phyloP scores from a whole-genome alignment of 306 rosid genomes.

The Phaseolus lunatus region DNA sequence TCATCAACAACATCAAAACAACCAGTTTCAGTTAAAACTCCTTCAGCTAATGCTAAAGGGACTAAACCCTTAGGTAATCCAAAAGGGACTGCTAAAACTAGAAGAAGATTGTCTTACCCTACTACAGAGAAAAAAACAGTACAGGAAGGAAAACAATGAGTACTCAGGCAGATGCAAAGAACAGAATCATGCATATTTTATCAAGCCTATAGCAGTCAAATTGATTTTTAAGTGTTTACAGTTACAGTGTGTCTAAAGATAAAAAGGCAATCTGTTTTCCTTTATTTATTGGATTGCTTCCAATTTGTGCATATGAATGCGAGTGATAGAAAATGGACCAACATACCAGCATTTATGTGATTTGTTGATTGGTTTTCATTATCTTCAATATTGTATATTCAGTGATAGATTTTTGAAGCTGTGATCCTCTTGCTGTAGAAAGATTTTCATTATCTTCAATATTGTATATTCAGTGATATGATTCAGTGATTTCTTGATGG shows the following conservation, averaged over 20 bases:
- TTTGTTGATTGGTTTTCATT: constrained; percentile 25
- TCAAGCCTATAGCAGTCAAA: constrained; percentile 32
- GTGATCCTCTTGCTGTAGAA: too few relatives aligned
- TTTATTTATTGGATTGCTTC: constrained; percentile 32
- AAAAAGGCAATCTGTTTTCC: constrained; percentile 17
- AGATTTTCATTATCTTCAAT: constrained; percentile 1
- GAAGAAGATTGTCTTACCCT: constrained; percentile 62
- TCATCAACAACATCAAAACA: constrained; percentile 51
- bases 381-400: constrained; percentile 28
- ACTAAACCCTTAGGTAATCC: constrained; percentile 48
- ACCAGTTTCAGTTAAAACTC: constrained; percentile 46
- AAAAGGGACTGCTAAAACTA: constrained; percentile 53
- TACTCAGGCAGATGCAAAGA: constrained; percentile 45
- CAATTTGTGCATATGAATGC: constrained; percentile 4
- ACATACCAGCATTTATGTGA: constrained; percentile 24
- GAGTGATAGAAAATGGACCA: constrained; percentile 33
- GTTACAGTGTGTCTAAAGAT: constrained; percentile 35
- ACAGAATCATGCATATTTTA: constrained; percentile 30
- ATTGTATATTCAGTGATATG: constrained; percentile 39
- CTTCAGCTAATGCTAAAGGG: constrained; percentile 53
- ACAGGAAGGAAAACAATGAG: constrained; percentile 47
- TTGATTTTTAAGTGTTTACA: constrained; percentile 25
- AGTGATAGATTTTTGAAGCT: too few relatives aligned
- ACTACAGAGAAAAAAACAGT: constrained; percentile 47
- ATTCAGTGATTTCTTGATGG: too few relatives aligned